Evolutionary conservation across 2,329 filamentous ascomycete species (phyloP), one percentile per base, ranked within the genome.

Genomic region (Hawksworthiomyces lignivorus): DNA sequence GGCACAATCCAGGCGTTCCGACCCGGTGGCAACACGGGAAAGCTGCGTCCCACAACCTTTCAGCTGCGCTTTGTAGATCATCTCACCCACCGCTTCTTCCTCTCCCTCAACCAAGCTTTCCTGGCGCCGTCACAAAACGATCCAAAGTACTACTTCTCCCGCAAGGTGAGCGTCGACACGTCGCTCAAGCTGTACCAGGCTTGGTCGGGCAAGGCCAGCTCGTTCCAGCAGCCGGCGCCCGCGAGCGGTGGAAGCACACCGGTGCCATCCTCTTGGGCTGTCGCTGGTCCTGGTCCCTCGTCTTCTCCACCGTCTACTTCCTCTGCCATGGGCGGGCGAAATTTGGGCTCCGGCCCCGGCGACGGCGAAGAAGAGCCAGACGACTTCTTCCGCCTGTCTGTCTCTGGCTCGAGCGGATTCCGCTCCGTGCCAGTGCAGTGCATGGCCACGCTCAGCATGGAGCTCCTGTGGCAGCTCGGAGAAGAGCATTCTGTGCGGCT

Each of bases 101-200:
- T 79, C 11, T 64, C 68, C 0, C 64, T 82, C 0, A 76, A 82
- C 47, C 69, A 73, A 28, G 67, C 68, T 0, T 67, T 69, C 56
- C 61, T 72, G 20, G 54, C 56, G 6, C 58, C 62, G 12, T 67
- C 71, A 0, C 59, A 65, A 11, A 56, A 62, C 2, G 62, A 74
- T 29, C 67, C 70, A 1, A 60, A 62, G 1, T 74, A 68, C 47
- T 72, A 72, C 54, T 76, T 72, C 54, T 75, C 71, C 0, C 64
- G 70, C 17, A 73, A 73, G 45, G 64, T 72, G 37, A 64, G 62
- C 31, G 59, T 71, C 9, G 69, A 72, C 50, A 58, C 56, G 3
- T 51, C 59, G 1, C 45, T 62, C 7, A 58, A 58, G 37, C 51
- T 58, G 6, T 57, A 52, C 43, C 50, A 52, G 10, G 54, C 52